Evolutionary conservation across 306 rosid genomes (phyloP).

Genomic region (Corylus avellana): DNA sequence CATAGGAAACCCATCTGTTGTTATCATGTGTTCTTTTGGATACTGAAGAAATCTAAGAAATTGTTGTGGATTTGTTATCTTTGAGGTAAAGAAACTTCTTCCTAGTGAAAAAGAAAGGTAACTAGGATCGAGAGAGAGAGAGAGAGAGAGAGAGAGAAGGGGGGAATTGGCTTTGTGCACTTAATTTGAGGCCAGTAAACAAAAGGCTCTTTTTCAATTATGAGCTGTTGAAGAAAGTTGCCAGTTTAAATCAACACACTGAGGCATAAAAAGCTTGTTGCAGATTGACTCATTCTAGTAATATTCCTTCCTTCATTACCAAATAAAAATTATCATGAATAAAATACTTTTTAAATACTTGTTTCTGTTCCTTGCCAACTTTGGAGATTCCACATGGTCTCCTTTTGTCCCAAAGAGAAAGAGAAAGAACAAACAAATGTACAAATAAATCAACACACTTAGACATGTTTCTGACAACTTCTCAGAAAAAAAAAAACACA

Average conservation of each 20-base stretch:
- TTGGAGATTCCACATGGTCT: background rate
- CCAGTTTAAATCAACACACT: too few relatives aligned
- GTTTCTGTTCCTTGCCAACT: background rate
- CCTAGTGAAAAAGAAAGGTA: background rate
- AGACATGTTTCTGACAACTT: too few relatives aligned
- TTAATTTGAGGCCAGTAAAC: background rate
- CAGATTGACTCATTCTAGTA: background rate
- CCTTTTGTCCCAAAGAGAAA: background rate
- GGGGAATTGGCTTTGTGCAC: background rate
- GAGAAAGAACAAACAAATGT: too few relatives aligned
- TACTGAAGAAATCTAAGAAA: too few relatives aligned
- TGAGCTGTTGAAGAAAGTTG: too few relatives aligned
- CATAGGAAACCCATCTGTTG: background rate
- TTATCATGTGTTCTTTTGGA: background rate
- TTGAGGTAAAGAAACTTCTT: background rate
- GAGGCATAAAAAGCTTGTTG: background rate
- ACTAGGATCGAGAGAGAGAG: background rate
- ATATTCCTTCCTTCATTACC: background rate
- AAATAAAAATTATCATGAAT: background rate
- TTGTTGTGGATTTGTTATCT: background rate
- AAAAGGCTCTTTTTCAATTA: background rate
- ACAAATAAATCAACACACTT: too few relatives aligned
- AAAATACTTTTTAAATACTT: background rate
- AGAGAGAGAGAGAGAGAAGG: background rate
- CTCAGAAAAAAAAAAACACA: too few relatives aligned